These are phyloP conservation scores for Candida vaughaniae DNA, from an alignment of 805 yeast species.

Conservation along the genomic window DNA sequence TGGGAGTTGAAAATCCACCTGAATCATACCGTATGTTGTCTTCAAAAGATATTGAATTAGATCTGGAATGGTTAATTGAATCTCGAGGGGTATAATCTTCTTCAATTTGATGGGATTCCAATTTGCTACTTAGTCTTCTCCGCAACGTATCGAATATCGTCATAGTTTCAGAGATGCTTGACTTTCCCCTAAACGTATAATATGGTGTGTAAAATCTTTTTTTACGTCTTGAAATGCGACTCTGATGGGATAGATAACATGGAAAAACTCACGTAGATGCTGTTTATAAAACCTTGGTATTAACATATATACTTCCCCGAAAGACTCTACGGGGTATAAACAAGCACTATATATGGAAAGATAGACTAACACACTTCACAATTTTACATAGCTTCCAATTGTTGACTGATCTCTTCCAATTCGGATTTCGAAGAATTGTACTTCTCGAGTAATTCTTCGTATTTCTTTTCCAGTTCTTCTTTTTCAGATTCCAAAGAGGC, in stretches of 20 bases:
- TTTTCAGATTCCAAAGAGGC: conserved; percentile 89
- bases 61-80: conserved; percentile 10
- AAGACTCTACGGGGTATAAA: too few relatives aligned
- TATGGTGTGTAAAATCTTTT: too few relatives aligned
- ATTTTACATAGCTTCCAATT: conserved; percentile 71
- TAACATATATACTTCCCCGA: too few relatives aligned
- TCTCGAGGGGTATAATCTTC: conserved; percentile 27
- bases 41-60: conserved; percentile 8
- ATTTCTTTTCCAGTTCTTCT: conserved; percentile 86
- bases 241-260: too few relatives aligned
- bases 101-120: conserved; percentile 32
- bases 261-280: too few relatives aligned
- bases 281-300: too few relatives aligned
- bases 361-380: too few relatives aligned
- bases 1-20: background rate
- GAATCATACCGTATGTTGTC: conserved; percentile 4
- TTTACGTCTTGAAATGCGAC: too few relatives aligned
- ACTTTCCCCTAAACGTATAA: too few relatives aligned
- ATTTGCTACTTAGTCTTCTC: conserved; percentile 22
- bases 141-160: conserved; percentile 25
- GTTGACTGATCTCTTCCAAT: conserved; percentile 94
- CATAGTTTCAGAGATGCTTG: too few relatives aligned
- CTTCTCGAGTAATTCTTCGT: conserved; percentile 81
- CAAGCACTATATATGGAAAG: too few relatives aligned
- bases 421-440: conserved; percentile 85